A percentile compares a stretch with the other conserved stretches of the same genome.
Conservation (phyloP, 2,329 filamentous ascomycete species). For the Aspergillus transmontanensis region DNA sequence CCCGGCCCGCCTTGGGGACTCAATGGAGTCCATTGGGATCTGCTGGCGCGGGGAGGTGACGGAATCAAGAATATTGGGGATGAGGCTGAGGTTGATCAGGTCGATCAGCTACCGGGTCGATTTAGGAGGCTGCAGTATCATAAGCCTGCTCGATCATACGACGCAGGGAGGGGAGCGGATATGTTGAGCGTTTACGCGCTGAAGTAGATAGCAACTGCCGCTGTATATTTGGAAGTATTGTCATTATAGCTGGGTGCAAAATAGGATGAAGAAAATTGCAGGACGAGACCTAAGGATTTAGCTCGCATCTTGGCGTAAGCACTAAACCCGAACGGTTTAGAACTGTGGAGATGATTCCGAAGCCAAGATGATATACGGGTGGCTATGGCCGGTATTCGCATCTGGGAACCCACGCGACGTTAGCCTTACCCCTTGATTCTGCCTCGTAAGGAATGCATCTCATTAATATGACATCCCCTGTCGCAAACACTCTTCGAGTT, state of each 20-base stretch:
- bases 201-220: neutral
- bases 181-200: constrained; percentile 36
- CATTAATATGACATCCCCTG: neutral
- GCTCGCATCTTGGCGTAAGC: neutral
- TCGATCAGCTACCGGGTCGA: neutral
- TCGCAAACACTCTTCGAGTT: neutral
- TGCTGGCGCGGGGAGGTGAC: constrained; percentile 31
- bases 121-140: constrained; percentile 35
- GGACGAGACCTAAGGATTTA: neutral
- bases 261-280: neutral
- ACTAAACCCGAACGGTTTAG: neutral
- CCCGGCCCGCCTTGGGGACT: constrained; percentile 46
- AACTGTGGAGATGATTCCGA: neutral
- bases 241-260: too few relatives aligned
- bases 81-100: neutral
- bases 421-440: neutral
- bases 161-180: constrained; percentile 36
- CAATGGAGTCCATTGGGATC: constrained; percentile 39
- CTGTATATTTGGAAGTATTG: neutral
- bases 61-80: neutral
- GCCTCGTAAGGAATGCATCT: neutral
- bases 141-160: constrained; percentile 36
- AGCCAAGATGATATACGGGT: neutral
- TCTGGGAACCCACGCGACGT: neutral
- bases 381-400: neutral